phyloP scores from a whole-genome alignment of 2,329 filamentous ascomycete species.

The Lachnellula occidentalis region DNA sequence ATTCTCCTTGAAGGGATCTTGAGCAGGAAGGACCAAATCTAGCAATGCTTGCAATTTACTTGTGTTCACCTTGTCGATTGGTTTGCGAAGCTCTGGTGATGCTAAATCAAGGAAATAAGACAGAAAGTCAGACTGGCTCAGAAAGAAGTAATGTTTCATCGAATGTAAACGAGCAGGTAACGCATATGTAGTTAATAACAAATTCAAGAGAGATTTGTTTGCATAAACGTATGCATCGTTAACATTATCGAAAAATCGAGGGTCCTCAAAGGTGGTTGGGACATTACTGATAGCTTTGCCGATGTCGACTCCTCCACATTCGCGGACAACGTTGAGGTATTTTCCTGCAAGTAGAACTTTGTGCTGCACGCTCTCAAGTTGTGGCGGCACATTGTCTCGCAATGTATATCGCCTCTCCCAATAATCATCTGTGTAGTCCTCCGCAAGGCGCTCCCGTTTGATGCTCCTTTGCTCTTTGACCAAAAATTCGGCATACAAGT shows the following conservation, averaged over 20 bases:
- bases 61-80: constrained; percentile 64
- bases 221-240: constrained; percentile 92
- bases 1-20: constrained; percentile 94
- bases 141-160: constrained; percentile 98
- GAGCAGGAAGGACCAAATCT: constrained; percentile 44
- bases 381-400: constrained; percentile 85
- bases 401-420: constrained; percentile 98
- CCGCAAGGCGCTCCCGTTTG: constrained; percentile 79
- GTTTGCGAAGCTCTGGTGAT: constrained; percentile 83
- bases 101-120: constrained; percentile 94
- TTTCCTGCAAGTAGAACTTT: constrained; percentile 95
- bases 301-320: constrained; percentile 93
- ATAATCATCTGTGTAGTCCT: constrained; percentile 98
- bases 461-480: constrained; percentile 97
- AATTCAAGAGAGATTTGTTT: constrained; percentile 84
- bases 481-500: constrained; percentile 89
- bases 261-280: constrained; percentile 89
- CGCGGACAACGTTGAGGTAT: constrained; percentile 94
- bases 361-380: constrained; percentile 84
- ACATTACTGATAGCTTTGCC: constrained; percentile 83
- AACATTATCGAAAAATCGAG: constrained; percentile 88
- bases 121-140: constrained; percentile 96
- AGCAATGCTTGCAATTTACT: constrained; percentile 85
- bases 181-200: constrained; percentile 88
- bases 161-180: constrained; percentile 82